Base-by-base conservation (phyloP, 2,329 filamentous ascomycete genomes). In the Reticulascus tulasneorum region DNA sequence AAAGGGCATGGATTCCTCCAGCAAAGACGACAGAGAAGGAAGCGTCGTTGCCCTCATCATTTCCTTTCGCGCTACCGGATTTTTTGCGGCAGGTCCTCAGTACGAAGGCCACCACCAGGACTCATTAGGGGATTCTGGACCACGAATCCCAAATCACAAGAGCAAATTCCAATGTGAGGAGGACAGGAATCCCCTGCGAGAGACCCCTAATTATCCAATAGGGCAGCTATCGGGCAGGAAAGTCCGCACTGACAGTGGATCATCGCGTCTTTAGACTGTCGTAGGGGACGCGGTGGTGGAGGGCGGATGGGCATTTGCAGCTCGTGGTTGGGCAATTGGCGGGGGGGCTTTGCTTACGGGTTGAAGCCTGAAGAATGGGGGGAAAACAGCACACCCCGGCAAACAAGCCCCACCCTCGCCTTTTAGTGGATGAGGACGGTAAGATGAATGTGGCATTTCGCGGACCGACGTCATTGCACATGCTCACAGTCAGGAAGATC, bases 391-490 rank as follows among this genome's bases (percentile, higher is more conserved):
- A n/a, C n/a, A n/a, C n/a, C n/a, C n/a, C n/a, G n/a, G n/a, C n/a
- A n/a, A n/a, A n/a, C n/a, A n/a, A n/a, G n/a, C n/a, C n/a, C n/a
- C n/a, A n/a, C n/a, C n/a, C n/a, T n/a, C n/a, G n/a, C n/a, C n/a
- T n/a, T n/a, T n/a, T n/a, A n/a, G n/a, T n/a, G n/a, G n/a, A n/a
- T n/a, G n/a, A n/a, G n/a, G n/a, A n/a, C n/a, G n/a, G n/a, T n/a
- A n/a, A n/a, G n/a, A n/a, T 30, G 31, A 29, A 31, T 29, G 39
- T 20, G 13, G 27, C 31, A 25, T 15, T 15, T 42, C 33, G 40
- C 22, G 33, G 25, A 36, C 37, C 40, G 40, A 42, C 40, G 40
- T 42, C 40, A 42, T 42, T 37, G 37, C 32, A 23, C 40, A 40
- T 38, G 24, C 28, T 40, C 28, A 37, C 40, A 29, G 37, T 33